Evolutionary conservation across 306 rosid species (phyloP), one percentile per base, ranked within the genome.

Genomic region (Crataegus laevigata): DNA sequence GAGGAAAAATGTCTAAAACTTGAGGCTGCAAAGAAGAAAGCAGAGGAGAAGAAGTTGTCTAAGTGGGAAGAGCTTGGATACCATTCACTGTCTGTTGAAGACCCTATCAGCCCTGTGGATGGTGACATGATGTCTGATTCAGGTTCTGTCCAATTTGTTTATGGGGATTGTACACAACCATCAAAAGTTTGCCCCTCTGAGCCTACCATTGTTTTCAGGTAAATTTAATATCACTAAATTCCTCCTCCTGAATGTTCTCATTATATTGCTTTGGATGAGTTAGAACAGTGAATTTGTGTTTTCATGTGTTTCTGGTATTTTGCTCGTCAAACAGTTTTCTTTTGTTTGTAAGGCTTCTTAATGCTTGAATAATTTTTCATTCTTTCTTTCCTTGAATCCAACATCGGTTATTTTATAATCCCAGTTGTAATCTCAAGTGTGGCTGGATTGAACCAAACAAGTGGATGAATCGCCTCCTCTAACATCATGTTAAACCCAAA

Each of bases 111-210:
- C 75, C 88, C 89, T 74, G 72, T 72, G 45, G 89, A 77, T 72
- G 61, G 68, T 72, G 89, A 83, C 77, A 54, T 67, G 54, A 70
- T 76, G 79, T 85, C 85, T 64, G 94, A 87, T 73, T 72, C 85
- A 76, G 98, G 97, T 75, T 87, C 91, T 80, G 93, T 94, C 82
- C 87, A 85, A 71, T 91, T 87, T 79, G 91, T 94, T 38, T 90
- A 87, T 69, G 97, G 98, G 68, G 97, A 91, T 78, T 94, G 98
- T 81, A 91, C 96, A 58, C 83, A 86, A 26, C 93, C 98, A 30
- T 82, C 87, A 55, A 78, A 74, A 42, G 71, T 79, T 85, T 79
- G 81, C 73, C 84, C 88, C 29, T 81, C 94, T 62, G 89, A 94
- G 64, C 91, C 93, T 18, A 72, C 91, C 63, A 64, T 94, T 50